phyloP scores from a whole-genome alignment of 768 basidiomycete species.

The Wakefieldia striispora region DNA sequence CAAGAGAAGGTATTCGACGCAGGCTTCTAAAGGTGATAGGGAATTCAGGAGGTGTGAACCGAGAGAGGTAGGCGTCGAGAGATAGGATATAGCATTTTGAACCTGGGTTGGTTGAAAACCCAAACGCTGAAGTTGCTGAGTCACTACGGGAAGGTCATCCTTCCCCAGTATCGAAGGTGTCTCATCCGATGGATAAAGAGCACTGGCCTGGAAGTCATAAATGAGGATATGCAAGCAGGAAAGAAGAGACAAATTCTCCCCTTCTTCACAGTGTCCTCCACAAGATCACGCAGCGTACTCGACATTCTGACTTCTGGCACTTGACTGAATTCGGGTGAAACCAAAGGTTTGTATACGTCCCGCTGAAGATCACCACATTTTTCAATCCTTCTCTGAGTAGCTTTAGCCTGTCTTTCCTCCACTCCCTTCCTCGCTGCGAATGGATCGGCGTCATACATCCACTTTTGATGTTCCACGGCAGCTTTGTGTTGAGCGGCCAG shows the following conservation, averaged over 20 bases:
- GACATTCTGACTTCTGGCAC: conserved; percentile 86
- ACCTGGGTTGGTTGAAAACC: conserved; percentile 64
- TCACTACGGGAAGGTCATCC: conserved; percentile 43
- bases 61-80: conserved; percentile 57
- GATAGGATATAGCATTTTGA: conserved; percentile 50
- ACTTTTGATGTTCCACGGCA: conserved; percentile 65
- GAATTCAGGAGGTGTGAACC: conserved; percentile 58
- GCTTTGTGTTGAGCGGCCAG: conserved; percentile 68
- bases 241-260: conserved; percentile 33
- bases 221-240: background rate
- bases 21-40: conserved; percentile 67
- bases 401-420: conserved; percentile 60
- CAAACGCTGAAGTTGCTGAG: conserved; percentile 54
- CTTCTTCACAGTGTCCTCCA: conserved; percentile 80
- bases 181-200: conserved; percentile 46
- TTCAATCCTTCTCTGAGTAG: conserved; percentile 45
- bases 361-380: conserved; percentile 8
- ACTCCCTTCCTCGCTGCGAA: conserved; percentile 72
- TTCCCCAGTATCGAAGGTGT: conserved; percentile 36
- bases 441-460: conserved; percentile 90
- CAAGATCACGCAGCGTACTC: conserved; percentile 64
- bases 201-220: conserved; percentile 41
- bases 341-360: conserved; percentile 14
- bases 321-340: conserved; percentile 41
- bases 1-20: conserved; percentile 81